Evolutionary conservation across 106 monocot species (phyloP).

Genomic region (Narthecium ossifragum): DNA sequence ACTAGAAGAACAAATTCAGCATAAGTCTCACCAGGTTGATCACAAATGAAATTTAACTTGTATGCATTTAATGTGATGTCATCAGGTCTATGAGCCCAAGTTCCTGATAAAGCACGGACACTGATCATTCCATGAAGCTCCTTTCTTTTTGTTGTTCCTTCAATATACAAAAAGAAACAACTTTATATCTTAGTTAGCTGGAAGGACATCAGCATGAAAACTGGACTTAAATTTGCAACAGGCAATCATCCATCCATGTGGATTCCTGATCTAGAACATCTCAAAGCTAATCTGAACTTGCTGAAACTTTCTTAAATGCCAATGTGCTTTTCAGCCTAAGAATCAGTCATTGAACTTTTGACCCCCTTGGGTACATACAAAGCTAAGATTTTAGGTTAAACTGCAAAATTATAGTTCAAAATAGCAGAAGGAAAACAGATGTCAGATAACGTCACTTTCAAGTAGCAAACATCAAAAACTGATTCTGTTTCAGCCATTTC

Average conservation of each 20-base stretch:
- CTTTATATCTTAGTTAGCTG: neutral
- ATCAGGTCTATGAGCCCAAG: constrained; percentile 25
- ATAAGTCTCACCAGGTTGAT: constrained; percentile 15
- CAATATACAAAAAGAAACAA: neutral
- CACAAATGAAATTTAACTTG: constrained; percentile 23
- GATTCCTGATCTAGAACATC: no score
- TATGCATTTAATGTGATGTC: constrained; percentile 27
- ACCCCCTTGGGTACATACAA: no score
- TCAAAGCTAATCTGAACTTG: no score
- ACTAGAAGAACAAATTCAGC: constrained; percentile 28
- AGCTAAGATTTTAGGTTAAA: no score
- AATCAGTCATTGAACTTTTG: no score
- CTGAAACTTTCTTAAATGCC: no score
- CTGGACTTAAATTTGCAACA: neutral
- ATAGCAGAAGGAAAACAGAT: no score
- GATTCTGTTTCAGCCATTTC: no score
- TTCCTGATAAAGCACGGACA: constrained; percentile 26
- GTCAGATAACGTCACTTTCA: no score
- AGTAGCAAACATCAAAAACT: no score
- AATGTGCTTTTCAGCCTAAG: no score
- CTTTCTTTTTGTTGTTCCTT: constrained; percentile 40
- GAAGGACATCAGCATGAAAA: neutral
- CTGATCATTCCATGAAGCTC: constrained; percentile 27
- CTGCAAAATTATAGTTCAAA: no score
- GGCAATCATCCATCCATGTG: neutral